Conservation (phyloP, 2,329 filamentous ascomycete genomes). For the Acarospora socialis region DNA sequence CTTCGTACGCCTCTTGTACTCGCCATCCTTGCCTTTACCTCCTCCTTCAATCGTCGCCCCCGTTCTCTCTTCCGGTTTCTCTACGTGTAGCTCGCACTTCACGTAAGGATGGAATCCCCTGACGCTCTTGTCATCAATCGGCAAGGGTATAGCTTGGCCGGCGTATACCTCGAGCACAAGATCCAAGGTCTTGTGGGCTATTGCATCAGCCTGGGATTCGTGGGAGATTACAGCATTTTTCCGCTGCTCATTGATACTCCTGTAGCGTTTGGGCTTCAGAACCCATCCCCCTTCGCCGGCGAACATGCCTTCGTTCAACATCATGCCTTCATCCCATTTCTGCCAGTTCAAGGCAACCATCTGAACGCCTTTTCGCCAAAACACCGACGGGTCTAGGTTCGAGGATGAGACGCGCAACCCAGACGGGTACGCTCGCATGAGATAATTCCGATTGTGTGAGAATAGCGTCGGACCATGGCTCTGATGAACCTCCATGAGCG, state of each 20-base stretch:
- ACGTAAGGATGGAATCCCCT: constrained; percentile 58
- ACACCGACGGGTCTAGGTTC: constrained; percentile 70
- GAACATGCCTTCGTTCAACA: constrained; percentile 93
- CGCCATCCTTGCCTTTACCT: constrained; percentile 39
- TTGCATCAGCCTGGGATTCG: constrained; percentile 30
- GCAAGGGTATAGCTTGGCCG: constrained; percentile 60
- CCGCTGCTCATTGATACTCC: constrained; percentile 25
- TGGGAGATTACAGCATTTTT: constrained; percentile 21
- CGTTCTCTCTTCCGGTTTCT: constrained; percentile 41
- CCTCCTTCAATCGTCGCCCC: constrained; percentile 28
- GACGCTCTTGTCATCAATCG: constrained; percentile 37
- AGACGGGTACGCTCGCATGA: constrained; percentile 83
- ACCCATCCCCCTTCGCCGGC: constrained; percentile 68
- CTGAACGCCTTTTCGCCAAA: constrained; percentile 81
- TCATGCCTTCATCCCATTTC: constrained; percentile 79
- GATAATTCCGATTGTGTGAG: constrained; percentile 62
- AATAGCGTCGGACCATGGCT: constrained; percentile 48
- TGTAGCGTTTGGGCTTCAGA: constrained; percentile 66
- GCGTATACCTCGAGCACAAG: constrained; percentile 61
- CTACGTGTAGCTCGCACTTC: constrained; percentile 68
- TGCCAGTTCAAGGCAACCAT: constrained; percentile 94
- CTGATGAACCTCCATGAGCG: constrained; percentile 52
- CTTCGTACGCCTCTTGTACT: constrained; percentile 47
- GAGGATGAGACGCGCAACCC: constrained; percentile 69
- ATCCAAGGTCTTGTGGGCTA: constrained; percentile 42